Base-by-base conservation (phyloP, 2,329 filamentous ascomycete genomes). In the Bipolaris cookei region DNA sequence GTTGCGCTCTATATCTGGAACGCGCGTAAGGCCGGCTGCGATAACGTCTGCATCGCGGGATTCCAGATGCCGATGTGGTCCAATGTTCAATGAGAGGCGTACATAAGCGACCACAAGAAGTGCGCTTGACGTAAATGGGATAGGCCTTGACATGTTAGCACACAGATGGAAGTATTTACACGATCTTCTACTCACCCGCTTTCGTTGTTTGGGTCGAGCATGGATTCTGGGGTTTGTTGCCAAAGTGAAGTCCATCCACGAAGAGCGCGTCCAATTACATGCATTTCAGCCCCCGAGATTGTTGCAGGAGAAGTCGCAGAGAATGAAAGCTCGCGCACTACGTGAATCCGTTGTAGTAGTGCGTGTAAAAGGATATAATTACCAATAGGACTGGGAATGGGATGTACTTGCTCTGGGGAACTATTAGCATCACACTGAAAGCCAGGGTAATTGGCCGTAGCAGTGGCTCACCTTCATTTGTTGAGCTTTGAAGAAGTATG, bases 21-120 rank as follows among this genome's bases (percentile, higher is more conserved):
- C 69, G 2, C 65, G 65, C 13, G 60, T 58, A 3, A 83, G 64
- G 0, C 79, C 76, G n/a, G 68, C 58, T 4, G 80, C 78, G 14
- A 82, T 80, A 0, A 69, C 61, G 0, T 61, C 51, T 0, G 80
- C 76, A 41, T 83, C 79, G 11, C 80, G 76, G 0, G 79, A 78
- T 23, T 82, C 78, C 0, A 82, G 72, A 4, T 76, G 71, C 0
- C 80, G 72, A 46, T 79, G 73, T 0, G 79, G 79, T 0, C 81
- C 81, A 1, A 82, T 69, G 34, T 82, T 74, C 4, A 82, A 71
- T 21, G 81, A 77, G 1, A 82, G 74, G 4, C 80, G 78, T 0
- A 80, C 76, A 54, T 82, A 82, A 1, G 81, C 81, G 0, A 83
- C 73, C 0, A 78, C 77, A 0, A 82, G 70, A 0, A 82, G 71